Percentiles rank a stretch among this genome's conserved stretches.
Evolutionary conservation across 2,329 filamentous ascomycete genomes (phyloP).

Genomic region (Bipolaris cookei): DNA sequence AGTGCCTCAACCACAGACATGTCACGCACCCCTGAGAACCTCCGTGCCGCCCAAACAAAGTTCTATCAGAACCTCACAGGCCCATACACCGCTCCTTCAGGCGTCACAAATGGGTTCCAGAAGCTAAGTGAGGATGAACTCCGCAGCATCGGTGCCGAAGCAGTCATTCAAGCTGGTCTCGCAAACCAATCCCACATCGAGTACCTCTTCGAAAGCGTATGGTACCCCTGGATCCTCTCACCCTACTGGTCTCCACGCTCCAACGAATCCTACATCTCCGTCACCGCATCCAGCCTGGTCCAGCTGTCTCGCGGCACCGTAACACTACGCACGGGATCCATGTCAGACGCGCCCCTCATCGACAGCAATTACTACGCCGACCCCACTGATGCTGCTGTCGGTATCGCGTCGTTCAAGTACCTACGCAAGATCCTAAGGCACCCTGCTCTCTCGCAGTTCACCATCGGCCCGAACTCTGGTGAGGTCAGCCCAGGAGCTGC

Average conservation of each 20-base stretch:
- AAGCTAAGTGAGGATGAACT: constrained; percentile 25
- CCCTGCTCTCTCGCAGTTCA: constrained; percentile 22
- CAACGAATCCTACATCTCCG: constrained; percentile 44
- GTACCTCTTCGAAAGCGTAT: constrained; percentile 34
- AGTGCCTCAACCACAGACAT: constrained; percentile 32
- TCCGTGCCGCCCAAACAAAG: constrained; percentile 34
- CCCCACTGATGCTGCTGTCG: constrained; percentile 42
- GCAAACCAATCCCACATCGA: constrained; percentile 40
- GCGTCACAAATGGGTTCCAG: constrained; percentile 43
- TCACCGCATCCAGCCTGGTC: constrained; percentile 36
- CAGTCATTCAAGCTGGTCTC: constrained; percentile 24
- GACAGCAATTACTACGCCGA: constrained; percentile 47
- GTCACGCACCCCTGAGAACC: constrained; percentile 28
- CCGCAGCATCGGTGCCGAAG: constrained; percentile 27
- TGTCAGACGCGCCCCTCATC: constrained; percentile 42
- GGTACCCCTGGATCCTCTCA: constrained; percentile 36
- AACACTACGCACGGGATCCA: constrained; percentile 39
- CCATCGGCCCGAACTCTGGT: constrained; percentile 29
- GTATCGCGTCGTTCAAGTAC: constrained; percentile 43
- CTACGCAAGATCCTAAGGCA: constrained; percentile 37
- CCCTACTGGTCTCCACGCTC: constrained; percentile 40
- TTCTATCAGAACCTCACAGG: constrained; percentile 39
- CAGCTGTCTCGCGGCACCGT: constrained; percentile 48
- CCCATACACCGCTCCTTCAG: constrained; percentile 40
- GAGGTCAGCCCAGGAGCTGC: constrained; percentile 41